Percentiles rank a stretch among this genome's conserved stretches.
These are phyloP conservation scores for Lunasporangiospora selenospora DNA, from an alignment of 192 early-diverging fungal species.

Conservation along the genomic window DNA sequence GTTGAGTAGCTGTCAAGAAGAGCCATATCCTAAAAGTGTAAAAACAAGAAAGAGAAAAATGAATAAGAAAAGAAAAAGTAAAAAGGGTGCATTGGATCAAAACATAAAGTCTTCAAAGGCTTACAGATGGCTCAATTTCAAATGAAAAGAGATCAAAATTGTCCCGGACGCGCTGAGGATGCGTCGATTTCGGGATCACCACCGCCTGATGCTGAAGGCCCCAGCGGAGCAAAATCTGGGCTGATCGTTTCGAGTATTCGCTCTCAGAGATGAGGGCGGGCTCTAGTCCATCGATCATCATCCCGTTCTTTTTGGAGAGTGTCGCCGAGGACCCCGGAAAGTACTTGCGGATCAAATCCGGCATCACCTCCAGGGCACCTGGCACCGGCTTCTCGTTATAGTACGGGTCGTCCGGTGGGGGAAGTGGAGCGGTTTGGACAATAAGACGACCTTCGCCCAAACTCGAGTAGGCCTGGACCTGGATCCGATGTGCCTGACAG, in stretches of 20 bases:
- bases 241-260: constrained; percentile 39
- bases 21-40: constrained; percentile 45
- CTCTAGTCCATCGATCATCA: too few species aligned
- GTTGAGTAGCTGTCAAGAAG: constrained; percentile 41
- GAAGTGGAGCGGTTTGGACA: constrained; percentile 7
- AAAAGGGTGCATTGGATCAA: neutral
- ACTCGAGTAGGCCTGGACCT: constrained; percentile 75
- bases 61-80: neutral
- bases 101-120: neutral
- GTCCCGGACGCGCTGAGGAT: constrained; percentile 47
- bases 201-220: constrained; percentile 66
- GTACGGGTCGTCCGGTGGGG: constrained; percentile 19
- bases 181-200: constrained; percentile 73
- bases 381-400: constrained; percentile 15
- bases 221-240: constrained; percentile 69
- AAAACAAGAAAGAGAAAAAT: constrained; percentile 1
- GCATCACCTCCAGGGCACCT: constrained; percentile 33
- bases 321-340: constrained; percentile 16
- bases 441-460: constrained; percentile 67
- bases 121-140: constrained; percentile 52
- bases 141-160: constrained; percentile 58
- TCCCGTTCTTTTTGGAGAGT: constrained; percentile 30
- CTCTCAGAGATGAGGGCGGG: too few species aligned
- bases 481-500: constrained; percentile 61
- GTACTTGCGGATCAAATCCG: constrained; percentile 46